phyloP scores from a whole-genome alignment of 345 rosid species.

The Lepidium didymum region DNA sequence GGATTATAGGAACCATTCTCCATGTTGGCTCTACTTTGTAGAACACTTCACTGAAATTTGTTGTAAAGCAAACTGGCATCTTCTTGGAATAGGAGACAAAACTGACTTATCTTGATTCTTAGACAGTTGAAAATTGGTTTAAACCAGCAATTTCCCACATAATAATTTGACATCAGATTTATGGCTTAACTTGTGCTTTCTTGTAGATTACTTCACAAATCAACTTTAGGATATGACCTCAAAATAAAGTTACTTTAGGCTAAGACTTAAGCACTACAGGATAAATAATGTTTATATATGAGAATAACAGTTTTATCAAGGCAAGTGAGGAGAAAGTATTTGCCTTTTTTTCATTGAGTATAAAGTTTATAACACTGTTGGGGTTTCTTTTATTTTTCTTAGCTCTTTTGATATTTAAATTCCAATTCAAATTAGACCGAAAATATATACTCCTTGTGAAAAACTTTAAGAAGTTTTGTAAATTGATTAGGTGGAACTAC shows the following conservation, averaged over 20 bases:
- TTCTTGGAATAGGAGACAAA: slow-evolving; percentile 4
- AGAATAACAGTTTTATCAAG: background rate
- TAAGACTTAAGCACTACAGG: background rate
- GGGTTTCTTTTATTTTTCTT: background rate
- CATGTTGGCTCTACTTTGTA: slow-evolving; percentile 12
- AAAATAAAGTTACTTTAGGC: slow-evolving; percentile 3
- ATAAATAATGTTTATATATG: background rate
- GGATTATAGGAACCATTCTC: background rate
- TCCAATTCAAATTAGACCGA: too few relatives aligned
- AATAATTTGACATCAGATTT: background rate
- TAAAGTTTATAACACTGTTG: background rate
- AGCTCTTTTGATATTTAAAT: too few relatives aligned
- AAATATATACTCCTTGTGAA: too few relatives aligned
- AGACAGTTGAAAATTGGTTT: slow-evolving; percentile 2
- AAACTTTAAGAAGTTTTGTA: too few relatives aligned
- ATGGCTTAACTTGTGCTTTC: slow-evolving; percentile 3
- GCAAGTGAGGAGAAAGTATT: background rate
- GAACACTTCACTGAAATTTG: background rate
- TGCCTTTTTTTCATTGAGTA: background rate
- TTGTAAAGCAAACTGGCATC: background rate
- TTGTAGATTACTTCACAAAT: background rate
- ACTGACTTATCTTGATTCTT: background rate
- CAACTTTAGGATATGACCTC: background rate
- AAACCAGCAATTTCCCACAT: background rate
- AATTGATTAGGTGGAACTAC: too few relatives aligned